These are phyloP conservation scores for Ustilago hordei DNA, from an alignment of 1,284 basidiomycete species.

Conservation along the genomic window DNA sequence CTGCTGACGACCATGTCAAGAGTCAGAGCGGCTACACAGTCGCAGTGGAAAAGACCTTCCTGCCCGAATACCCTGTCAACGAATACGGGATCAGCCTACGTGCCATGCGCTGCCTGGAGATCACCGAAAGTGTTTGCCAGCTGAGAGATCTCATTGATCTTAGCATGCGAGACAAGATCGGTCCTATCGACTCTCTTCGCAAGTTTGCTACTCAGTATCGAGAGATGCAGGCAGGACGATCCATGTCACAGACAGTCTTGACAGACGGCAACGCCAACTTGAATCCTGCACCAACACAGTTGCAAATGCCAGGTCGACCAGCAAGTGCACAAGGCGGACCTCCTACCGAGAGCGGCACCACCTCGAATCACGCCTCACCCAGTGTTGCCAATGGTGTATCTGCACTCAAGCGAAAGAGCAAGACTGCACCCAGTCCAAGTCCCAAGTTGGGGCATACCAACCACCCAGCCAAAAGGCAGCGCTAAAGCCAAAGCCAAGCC, in stretches of 20 bases:
- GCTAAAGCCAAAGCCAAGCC: slow-evolving; percentile 9
- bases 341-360: slow-evolving; percentile 22
- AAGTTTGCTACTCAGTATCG: slow-evolving; percentile 50
- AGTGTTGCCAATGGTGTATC: slow-evolving; percentile 32
- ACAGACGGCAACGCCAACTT: slow-evolving; percentile 7
- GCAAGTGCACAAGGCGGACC: slow-evolving; percentile 36
- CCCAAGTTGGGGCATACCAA: slow-evolving; percentile 36
- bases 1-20: slow-evolving; percentile 34
- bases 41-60: slow-evolving; percentile 45
- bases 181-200: slow-evolving; percentile 51
- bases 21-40: slow-evolving; percentile 39
- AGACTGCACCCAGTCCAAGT: slow-evolving; percentile 47
- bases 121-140: slow-evolving; percentile 62
- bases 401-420: slow-evolving; percentile 41
- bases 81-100: slow-evolving; percentile 63
- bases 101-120: slow-evolving; percentile 63
- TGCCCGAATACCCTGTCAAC: slow-evolving; percentile 63
- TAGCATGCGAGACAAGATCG: slow-evolving; percentile 49
- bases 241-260: slow-evolving; percentile 14
- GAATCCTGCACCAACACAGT: slow-evolving; percentile 24
- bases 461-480: slow-evolving; percentile 45
- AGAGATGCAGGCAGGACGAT: slow-evolving; percentile 38
- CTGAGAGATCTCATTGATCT: slow-evolving; percentile 60
- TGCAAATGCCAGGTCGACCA: slow-evolving; percentile 32
- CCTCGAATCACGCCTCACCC: slow-evolving; percentile 39